These are phyloP conservation scores for Trichophyton schoenleinii DNA, from an alignment of 2,329 filamentous ascomycete species.

Conservation along the genomic window DNA sequence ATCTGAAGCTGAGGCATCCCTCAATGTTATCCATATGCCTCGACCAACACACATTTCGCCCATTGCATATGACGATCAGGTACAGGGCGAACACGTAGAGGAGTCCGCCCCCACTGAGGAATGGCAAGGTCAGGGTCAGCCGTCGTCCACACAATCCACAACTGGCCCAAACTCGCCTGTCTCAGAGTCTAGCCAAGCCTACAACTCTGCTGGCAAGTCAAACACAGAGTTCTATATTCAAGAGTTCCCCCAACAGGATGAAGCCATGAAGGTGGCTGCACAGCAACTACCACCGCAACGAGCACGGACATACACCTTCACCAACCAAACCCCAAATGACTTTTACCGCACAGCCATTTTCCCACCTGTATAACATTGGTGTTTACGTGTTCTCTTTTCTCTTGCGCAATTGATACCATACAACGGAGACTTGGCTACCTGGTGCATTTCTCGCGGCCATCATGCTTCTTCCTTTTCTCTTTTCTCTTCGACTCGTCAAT, in stretches of 20 bases:
- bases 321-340: slow-evolving; percentile 31
- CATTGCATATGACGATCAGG: slow-evolving; percentile 26
- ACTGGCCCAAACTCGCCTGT: slow-evolving; percentile 21
- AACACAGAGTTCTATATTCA: slow-evolving; percentile 32
- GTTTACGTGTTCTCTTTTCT: neutral
- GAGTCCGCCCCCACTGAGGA: slow-evolving; percentile 19
- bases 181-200: slow-evolving; percentile 10
- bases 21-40: slow-evolving; percentile 23
- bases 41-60: slow-evolving; percentile 27
- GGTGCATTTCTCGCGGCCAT: neutral
- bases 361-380: neutral
- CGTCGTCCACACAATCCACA: slow-evolving; percentile 17
- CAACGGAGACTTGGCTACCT: neutral
- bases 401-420: neutral
- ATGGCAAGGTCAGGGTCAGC: slow-evolving; percentile 19
- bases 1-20: slow-evolving; percentile 24
- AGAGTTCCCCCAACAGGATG: slow-evolving; percentile 34
- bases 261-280: slow-evolving; percentile 31
- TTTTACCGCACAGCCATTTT: slow-evolving; percentile 14
- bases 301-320: slow-evolving; percentile 34
- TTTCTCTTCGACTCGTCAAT: neutral
- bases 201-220: slow-evolving; percentile 18
- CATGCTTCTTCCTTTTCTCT: neutral
- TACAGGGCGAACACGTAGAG: slow-evolving; percentile 5
- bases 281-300: slow-evolving; percentile 31